Conservation (phyloP, 2,329 filamentous ascomycete species). For the Fusarium caatingaense region DNA sequence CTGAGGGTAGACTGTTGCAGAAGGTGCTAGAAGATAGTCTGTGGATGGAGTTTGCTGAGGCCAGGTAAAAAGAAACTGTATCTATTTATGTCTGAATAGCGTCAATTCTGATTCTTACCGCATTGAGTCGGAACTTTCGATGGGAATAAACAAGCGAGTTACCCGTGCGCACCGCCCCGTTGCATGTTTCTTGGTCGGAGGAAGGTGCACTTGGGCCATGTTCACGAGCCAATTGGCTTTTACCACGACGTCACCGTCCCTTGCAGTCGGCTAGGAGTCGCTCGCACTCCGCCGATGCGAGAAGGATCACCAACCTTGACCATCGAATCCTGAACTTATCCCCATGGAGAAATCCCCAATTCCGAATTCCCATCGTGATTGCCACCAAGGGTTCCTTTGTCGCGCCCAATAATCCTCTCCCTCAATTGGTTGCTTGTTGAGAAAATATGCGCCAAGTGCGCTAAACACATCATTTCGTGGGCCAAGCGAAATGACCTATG, state of each 20-base stretch:
- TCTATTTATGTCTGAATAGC: neutral
- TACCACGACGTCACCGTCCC: neutral
- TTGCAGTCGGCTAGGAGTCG: neutral
- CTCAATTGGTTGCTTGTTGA: neutral
- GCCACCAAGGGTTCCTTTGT: neutral
- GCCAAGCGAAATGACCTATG: neutral
- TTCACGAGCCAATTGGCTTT: neutral
- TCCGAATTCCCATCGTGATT: neutral
- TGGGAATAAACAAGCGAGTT: too few species aligned
- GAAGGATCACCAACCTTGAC: neutral
- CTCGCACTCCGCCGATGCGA: neutral
- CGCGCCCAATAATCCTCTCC: fast-evolving
- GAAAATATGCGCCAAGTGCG: neutral
- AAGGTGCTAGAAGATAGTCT: slow-evolving; percentile 12
- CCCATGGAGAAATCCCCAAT: neutral
- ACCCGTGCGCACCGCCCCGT: too few species aligned
- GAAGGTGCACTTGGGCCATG: too few species aligned
- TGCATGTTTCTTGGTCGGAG: too few species aligned
- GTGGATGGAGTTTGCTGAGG: slow-evolving; percentile 23
- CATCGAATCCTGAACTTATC: neutral
- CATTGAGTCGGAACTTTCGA: too few species aligned
- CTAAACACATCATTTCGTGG: fast-evolving
- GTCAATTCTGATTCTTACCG: too few species aligned
- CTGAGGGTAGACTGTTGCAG: neutral
- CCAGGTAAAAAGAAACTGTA: neutral